Conservation (phyloP, 495 filamentous ascomycete species). For the Thermothielavioides terrestris region DNA sequence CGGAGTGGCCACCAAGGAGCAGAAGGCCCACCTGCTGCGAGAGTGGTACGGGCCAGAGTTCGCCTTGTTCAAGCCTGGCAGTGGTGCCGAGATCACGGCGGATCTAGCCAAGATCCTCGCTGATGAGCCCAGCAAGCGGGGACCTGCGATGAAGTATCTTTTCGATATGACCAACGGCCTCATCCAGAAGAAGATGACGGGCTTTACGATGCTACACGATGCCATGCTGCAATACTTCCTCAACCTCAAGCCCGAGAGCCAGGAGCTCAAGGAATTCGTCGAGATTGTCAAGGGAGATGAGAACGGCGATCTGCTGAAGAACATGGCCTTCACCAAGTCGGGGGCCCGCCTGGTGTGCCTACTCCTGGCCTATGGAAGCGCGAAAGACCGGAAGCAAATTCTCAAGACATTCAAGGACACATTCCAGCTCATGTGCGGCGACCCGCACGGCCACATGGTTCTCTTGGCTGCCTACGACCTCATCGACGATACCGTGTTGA, state of each 20-base stretch:
- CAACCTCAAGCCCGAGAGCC: constrained; percentile 62
- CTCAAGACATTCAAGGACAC: constrained; percentile 80
- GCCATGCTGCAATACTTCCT: constrained; percentile 96
- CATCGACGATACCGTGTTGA: constrained; percentile 85
- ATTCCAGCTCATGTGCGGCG: constrained; percentile 69
- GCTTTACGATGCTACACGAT: constrained; percentile 93
- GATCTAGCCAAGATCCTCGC: constrained; percentile 67
- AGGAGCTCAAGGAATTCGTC: constrained; percentile 77
- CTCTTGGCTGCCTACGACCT: constrained; percentile 80
- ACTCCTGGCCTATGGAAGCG: constrained; percentile 68
- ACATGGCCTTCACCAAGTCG: constrained; percentile 88
- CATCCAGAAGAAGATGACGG: constrained; percentile 89
- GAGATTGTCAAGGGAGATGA: constrained; percentile 87
- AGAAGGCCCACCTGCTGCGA: constrained; percentile 69
- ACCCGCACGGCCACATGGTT: constrained; percentile 69
- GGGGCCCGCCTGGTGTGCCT: constrained; percentile 76
- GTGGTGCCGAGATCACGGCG: constrained; percentile 37
- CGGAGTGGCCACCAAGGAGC: constrained; percentile 68
- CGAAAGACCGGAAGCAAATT: constrained; percentile 89
- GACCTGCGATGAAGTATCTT: constrained; percentile 74
- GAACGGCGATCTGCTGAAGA: constrained; percentile 79
- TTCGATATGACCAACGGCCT: constrained; percentile 79
- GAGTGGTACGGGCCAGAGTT: constrained; percentile 99
- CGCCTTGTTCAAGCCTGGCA: constrained; percentile 59
- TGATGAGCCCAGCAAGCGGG: constrained; percentile 71